phyloP scores from a whole-genome alignment of 257 asterid species.

The Salvia splendens region DNA sequence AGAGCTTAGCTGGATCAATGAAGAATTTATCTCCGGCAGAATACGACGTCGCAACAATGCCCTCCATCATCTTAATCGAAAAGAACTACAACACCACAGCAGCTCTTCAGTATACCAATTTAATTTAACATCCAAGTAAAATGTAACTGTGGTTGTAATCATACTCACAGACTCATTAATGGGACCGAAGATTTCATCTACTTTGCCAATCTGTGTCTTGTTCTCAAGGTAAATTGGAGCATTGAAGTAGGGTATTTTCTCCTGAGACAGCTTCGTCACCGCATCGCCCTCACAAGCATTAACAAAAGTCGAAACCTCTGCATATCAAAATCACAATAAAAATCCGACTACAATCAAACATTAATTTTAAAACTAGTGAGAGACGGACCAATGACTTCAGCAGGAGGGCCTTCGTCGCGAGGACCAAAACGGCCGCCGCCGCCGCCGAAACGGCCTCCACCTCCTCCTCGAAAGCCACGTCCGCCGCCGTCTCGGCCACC shows the following conservation, averaged over 20 bases:
- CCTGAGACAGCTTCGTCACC: constrained; percentile 79
- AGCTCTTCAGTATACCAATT: neutral
- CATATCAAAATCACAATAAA: constrained; percentile 20
- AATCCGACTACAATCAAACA: neutral
- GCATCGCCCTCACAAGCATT: constrained; percentile 98
- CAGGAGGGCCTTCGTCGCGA: constrained; percentile 80
- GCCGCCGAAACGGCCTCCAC: constrained; percentile 47
- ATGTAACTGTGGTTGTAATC: too few species aligned
- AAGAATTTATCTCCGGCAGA: constrained; percentile 82
- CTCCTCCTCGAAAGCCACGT: constrained; percentile 56
- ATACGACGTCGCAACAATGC: constrained; percentile 86
- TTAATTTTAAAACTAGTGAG: neutral
- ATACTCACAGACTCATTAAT: constrained; percentile 91
- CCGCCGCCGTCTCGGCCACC: constrained; percentile 74
- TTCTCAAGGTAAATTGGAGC: constrained; percentile 93
- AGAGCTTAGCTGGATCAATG: constrained; percentile 90
- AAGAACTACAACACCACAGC: neutral
- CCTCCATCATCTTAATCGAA: constrained; percentile 68
- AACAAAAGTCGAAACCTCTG: constrained; percentile 81
- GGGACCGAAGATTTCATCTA: constrained; percentile 95
- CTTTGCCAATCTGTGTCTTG: constrained; percentile 97
- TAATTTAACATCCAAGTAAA: too few species aligned
- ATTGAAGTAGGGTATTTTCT: constrained; percentile 88
- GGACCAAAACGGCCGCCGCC: constrained; percentile 45
- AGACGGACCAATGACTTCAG: constrained; percentile 65